Evolutionary conservation across 331 rosid species (phyloP).

Genomic region (Stylosanthes scabra): DNA sequence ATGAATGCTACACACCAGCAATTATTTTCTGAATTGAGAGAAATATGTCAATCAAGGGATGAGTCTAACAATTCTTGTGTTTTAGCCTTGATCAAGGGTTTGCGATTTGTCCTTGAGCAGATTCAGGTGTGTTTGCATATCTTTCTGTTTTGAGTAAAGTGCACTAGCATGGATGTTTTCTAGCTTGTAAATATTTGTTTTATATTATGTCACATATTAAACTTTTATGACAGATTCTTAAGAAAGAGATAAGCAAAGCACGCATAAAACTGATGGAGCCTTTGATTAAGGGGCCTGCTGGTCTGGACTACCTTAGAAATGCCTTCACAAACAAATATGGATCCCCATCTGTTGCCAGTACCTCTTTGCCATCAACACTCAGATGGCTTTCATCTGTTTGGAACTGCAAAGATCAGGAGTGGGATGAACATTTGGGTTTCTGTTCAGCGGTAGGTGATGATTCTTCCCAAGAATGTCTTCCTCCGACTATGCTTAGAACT

Average conservation of each 20-base stretch:
- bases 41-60: slow-evolving; percentile 61
- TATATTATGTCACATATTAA: slow-evolving; percentile 27
- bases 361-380: slow-evolving; percentile 59
- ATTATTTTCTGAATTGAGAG: slow-evolving; percentile 69
- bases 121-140: slow-evolving; percentile 74
- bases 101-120: slow-evolving; percentile 90
- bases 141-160: slow-evolving; percentile 25
- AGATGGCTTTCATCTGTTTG: slow-evolving; percentile 81
- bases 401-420: slow-evolving; percentile 74
- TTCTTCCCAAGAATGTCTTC: slow-evolving; percentile 66
- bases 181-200: slow-evolving; percentile 6
- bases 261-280: slow-evolving; percentile 80
- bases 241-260: slow-evolving; percentile 92
- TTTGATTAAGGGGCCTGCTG: slow-evolving; percentile 85
- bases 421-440: slow-evolving; percentile 68
- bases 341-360: slow-evolving; percentile 68
- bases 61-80: slow-evolving; percentile 64
- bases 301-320: slow-evolving; percentile 86
- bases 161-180: slow-evolving; percentile 4
- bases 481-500: slow-evolving; percentile 75
- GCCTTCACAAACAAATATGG: slow-evolving; percentile 81
- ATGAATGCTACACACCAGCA: slow-evolving; percentile 61
- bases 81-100: slow-evolving; percentile 78
- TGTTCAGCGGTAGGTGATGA: slow-evolving; percentile 49
- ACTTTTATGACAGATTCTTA: slow-evolving; percentile 64